Evolutionary conservation across 2,329 filamentous ascomycete species (phyloP).

Genomic region (Sporothrix inflata): DNA sequence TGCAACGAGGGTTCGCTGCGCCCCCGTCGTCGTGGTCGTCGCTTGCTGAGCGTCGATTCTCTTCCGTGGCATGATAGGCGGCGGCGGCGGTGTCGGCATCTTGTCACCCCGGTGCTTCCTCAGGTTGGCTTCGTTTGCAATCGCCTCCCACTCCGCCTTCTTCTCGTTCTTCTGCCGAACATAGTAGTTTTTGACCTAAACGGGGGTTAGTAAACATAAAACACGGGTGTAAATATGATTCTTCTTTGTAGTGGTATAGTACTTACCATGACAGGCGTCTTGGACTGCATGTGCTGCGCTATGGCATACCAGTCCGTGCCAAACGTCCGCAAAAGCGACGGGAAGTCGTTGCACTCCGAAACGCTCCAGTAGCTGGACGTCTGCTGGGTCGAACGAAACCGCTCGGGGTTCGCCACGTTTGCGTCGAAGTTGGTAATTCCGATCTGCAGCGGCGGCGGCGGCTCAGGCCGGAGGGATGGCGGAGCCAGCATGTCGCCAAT

Average conservation of each 20-base stretch:
- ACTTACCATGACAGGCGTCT: slow-evolving; percentile 76
- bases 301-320: slow-evolving; percentile 79
- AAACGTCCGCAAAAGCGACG: slow-evolving; percentile 70
- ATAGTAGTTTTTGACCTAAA: slow-evolving; percentile 65
- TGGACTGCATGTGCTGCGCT: slow-evolving; percentile 78
- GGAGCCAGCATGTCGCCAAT: slow-evolving; percentile 61
- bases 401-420: slow-evolving; percentile 45
- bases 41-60: slow-evolving; percentile 21
- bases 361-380: slow-evolving; percentile 88
- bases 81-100: slow-evolving; percentile 62
- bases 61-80: slow-evolving; percentile 41
- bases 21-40: neutral
- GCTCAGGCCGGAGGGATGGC: slow-evolving; percentile 60
- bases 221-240: neutral
- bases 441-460: slow-evolving; percentile 51
- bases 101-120: slow-evolving; percentile 61
- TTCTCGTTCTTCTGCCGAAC: slow-evolving; percentile 60
- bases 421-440: slow-evolving; percentile 57
- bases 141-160: slow-evolving; percentile 61
- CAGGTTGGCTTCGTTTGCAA: slow-evolving; percentile 63
- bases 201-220: neutral
- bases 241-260: neutral
- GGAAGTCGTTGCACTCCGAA: slow-evolving; percentile 77
- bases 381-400: slow-evolving; percentile 55
- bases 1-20: neutral